These are phyloP conservation scores for Solanum virginianum DNA, from an alignment of 257 asterid genomes.

Conservation along the genomic window DNA sequence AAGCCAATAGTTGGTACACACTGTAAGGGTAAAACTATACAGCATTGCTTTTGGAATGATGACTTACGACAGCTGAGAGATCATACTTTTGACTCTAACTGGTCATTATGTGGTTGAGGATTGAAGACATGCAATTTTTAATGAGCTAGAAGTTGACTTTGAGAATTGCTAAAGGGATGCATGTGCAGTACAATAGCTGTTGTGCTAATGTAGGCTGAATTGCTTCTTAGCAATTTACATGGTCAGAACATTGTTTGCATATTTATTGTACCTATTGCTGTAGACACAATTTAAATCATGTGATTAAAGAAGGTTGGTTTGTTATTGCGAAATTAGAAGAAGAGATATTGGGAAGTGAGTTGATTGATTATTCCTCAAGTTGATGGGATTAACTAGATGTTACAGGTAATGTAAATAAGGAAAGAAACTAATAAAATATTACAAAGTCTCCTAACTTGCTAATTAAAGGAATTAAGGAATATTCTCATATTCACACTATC, in stretches of 20 bases:
- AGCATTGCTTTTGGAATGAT: not conserved
- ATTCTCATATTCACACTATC: too few relatives aligned
- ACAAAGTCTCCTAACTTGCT: too few relatives aligned
- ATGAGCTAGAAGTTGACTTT: not conserved
- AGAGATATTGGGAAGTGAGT: too few relatives aligned
- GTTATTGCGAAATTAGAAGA: not conserved
- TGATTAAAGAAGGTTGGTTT: not conserved
- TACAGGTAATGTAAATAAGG: too few relatives aligned
- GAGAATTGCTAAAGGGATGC: not conserved
- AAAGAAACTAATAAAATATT: too few relatives aligned
- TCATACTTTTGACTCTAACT: not conserved
- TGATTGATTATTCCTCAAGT: too few relatives aligned
- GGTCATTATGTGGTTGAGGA: not conserved
- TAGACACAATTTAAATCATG: not conserved
- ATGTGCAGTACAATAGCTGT: not conserved
- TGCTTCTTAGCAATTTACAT: not conserved
- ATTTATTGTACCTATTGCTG: not conserved
- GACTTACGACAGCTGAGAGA: not conserved
- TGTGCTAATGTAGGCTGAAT: not conserved
- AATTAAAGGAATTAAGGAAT: too few relatives aligned
- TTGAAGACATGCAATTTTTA: not conserved
- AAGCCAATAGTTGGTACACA: not conserved
- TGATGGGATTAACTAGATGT: too few relatives aligned
- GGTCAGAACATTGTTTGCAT: not conserved
- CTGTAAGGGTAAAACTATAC: not conserved